Conservation (phyloP, 2,329 filamentous ascomycete species). For the Drechslera avenae region DNA sequence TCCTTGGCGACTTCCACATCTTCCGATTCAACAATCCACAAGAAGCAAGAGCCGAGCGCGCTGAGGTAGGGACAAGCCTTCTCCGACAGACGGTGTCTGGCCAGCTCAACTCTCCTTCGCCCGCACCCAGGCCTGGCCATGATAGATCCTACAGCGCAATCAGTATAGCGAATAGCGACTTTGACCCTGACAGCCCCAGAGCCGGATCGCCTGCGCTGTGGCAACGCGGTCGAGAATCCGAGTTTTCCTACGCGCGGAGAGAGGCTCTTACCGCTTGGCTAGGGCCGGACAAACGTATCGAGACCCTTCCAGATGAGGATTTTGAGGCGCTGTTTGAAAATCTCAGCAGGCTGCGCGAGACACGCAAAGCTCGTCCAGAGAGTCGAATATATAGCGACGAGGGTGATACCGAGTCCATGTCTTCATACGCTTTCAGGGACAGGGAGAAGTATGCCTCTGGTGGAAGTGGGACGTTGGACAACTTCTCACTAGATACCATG, state of each 20-base stretch:
- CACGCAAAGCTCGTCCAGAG: slow-evolving; percentile 71
- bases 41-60: slow-evolving; percentile 90
- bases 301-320: slow-evolving; percentile 89
- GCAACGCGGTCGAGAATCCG: slow-evolving; percentile 74
- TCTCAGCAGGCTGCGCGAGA: slow-evolving; percentile 84
- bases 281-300: slow-evolving; percentile 89
- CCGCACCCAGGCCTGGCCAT: slow-evolving; percentile 68
- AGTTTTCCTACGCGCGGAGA: slow-evolving; percentile 91
- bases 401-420: slow-evolving; percentile 79
- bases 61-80: slow-evolving; percentile 75
- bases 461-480: slow-evolving; percentile 91
- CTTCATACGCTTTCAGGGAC: slow-evolving; percentile 72
- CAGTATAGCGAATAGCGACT: slow-evolving; percentile 79
- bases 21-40: slow-evolving; percentile 98
- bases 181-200: slow-evolving; percentile 72
- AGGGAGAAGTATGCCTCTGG: slow-evolving; percentile 96
- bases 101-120: slow-evolving; percentile 68
- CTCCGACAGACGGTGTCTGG: slow-evolving; percentile 78
- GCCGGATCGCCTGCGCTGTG: slow-evolving; percentile 79
- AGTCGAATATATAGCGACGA: slow-evolving; percentile 68
- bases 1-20: slow-evolving; percentile 97
- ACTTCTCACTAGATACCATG: slow-evolving; percentile 91
- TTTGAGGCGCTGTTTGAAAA: slow-evolving; percentile 93
- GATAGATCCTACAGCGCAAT: slow-evolving; percentile 68
- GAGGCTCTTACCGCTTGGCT: slow-evolving; percentile 92